Base-by-base conservation (phyloP, 331 rosid species). In the Dryas integrifolia region DNA sequence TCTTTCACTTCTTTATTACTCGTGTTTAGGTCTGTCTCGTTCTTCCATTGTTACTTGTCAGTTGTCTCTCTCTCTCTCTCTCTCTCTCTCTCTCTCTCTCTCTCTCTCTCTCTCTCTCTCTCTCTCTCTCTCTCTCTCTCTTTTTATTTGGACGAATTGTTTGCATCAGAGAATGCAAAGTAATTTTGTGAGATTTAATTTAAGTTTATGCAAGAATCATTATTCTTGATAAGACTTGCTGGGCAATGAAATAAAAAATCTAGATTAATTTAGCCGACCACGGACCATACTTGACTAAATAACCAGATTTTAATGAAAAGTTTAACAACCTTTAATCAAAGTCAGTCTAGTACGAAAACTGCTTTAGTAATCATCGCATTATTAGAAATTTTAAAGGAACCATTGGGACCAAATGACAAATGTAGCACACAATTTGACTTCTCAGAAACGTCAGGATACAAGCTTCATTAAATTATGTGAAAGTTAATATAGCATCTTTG, bases 11-110 rank as follows among this genome's bases (percentile, higher is more conserved):
- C 5, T 48, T 66, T 66, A 13, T 66, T 71, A 71, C 67, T 71
- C 75, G 57, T 71, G 75, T 45, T 58, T 71, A 24, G 47, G 13
- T 35, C 76, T 72, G 67, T 72, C 76, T 47, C 18, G 13, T n/a
- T 35, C 56, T 65, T 24, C 49, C 30, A 40, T 41, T 14, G 63
- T 3, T 15, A 60, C 43, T 7, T 38, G 65, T 59, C 65, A 60
- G 46, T 60, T 18, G 13, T 39, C 41, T 30, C 13, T 39, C 12
- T 4, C 43, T 3, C 15, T 12, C 35, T 4, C 16, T 13, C 46
- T 35, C 9, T 39, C 41, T 59, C 13, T 61, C 12, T 10, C 43
- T 9, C 4, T 49, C 35, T 15, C 16, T 50, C 55, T 6, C 30
- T 53, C 58, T 53, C 10, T 53, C 10, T 16, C 58, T 55, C 8